Evolutionary conservation across 345 rosid genomes (phyloP).

Genomic region (Excoecaria agallocha): DNA sequence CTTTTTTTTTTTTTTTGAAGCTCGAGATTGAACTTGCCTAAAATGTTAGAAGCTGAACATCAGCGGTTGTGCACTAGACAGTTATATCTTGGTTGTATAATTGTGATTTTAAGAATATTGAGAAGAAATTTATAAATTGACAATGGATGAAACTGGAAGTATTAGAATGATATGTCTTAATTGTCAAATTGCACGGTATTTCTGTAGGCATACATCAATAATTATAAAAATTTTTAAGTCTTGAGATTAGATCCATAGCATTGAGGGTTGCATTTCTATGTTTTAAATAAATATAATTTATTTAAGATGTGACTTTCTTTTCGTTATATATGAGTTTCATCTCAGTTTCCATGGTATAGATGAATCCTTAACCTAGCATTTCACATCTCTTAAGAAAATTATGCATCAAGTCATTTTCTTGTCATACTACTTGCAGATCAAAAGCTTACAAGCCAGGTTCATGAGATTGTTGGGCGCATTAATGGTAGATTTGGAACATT

Average conservation of each 20-base stretch:
- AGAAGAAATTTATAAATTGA: too few relatives aligned
- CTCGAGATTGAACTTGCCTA: background rate
- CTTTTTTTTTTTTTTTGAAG: background rate
- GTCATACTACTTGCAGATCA: constrained; percentile 55
- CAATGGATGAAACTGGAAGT: too few relatives aligned
- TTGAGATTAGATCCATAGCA: too few relatives aligned
- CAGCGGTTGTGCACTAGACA: background rate
- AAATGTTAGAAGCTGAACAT: background rate
- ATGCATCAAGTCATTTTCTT: background rate
- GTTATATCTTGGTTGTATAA: background rate
- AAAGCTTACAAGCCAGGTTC: constrained; percentile 99
- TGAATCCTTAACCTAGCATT: background rate
- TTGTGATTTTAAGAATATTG: too few relatives aligned
- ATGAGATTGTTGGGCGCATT: constrained; percentile 98
- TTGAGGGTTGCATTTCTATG: too few relatives aligned
- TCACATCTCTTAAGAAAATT: background rate
- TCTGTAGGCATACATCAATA: too few relatives aligned
- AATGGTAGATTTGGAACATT: constrained; percentile 98
- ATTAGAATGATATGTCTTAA: too few relatives aligned
- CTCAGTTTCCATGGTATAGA: background rate
- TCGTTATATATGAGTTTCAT: background rate
- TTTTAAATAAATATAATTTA: too few relatives aligned
- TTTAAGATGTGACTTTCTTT: background rate
- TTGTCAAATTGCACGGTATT: too few relatives aligned
- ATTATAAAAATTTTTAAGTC: too few relatives aligned